A percentile compares a stretch with the other conserved stretches of the same genome.
These are phyloP conservation scores for Alternaria brassicae DNA, from an alignment of 2,329 filamentous ascomycete genomes.

Conservation along the genomic window DNA sequence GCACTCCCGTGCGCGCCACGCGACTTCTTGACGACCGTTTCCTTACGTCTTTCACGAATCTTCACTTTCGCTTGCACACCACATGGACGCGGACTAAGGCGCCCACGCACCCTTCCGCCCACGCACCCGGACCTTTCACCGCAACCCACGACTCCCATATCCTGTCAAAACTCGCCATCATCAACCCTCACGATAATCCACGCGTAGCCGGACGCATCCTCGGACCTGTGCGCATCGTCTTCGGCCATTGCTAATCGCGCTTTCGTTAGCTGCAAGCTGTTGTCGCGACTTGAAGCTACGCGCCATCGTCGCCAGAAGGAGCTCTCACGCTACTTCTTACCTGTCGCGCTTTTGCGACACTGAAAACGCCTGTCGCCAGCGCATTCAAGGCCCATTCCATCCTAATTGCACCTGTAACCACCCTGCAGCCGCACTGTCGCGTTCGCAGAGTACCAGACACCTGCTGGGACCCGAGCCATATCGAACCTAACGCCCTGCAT, in stretches of 20 bases:
- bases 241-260: constrained; percentile 14
- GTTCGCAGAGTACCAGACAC: constrained; percentile 44
- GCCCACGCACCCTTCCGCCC: constrained; percentile 31
- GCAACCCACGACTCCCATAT: constrained; percentile 24
- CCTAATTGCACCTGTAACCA: constrained; percentile 43
- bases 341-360: constrained; percentile 25
- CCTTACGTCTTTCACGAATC: constrained; percentile 28
- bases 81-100: constrained; percentile 28
- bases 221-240: constrained; percentile 13
- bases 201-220: constrained; percentile 13
- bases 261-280: constrained; percentile 16
- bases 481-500: constrained; percentile 37
- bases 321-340: constrained; percentile 29
- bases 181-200: constrained; percentile 14
- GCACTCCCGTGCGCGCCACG: constrained; percentile 34
- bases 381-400: constrained; percentile 31
- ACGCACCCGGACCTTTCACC: constrained; percentile 24
- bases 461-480: constrained; percentile 36
- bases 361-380: constrained; percentile 15
- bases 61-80: constrained; percentile 21
- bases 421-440: constrained; percentile 44
- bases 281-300: constrained; percentile 29
- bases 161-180: constrained; percentile 10
- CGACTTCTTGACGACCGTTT: constrained; percentile 29
- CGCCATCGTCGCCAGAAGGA: constrained; percentile 27